phyloP scores from a whole-genome alignment of 257 asterid species.

The Ophiorrhiza pumila region DNA sequence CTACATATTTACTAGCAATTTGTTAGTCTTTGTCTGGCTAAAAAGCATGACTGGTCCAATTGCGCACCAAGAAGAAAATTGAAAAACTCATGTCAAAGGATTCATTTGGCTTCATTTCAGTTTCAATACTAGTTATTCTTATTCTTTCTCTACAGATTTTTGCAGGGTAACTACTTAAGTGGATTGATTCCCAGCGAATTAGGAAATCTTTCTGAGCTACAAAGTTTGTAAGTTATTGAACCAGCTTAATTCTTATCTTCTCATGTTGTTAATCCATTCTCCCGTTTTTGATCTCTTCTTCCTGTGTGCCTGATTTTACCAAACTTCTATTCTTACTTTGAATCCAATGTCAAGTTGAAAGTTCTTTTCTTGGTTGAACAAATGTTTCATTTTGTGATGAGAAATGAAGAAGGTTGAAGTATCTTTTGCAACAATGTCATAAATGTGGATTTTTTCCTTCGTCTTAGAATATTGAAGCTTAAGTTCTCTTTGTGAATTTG shows the following conservation, averaged over 20 bases:
- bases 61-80: neutral
- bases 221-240: constrained; percentile 57
- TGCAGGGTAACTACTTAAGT: constrained; percentile 95
- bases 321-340: neutral
- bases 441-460: neutral
- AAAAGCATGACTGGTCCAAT: neutral
- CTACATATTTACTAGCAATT: neutral
- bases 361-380: neutral
- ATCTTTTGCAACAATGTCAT: neutral
- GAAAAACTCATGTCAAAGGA: neutral
- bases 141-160: constrained; percentile 51
- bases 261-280: neutral
- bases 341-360: neutral
- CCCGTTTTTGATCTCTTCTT: neutral
- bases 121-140: neutral
- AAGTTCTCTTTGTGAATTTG: too few relatives aligned
- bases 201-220: constrained; percentile 78
- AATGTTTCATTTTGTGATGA: neutral
- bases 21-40: constrained; percentile 14
- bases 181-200: constrained; percentile 77
- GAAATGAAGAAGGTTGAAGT: neutral
- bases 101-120: neutral
- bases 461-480: neutral
- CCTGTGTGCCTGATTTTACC: neutral
- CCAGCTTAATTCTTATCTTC: constrained; percentile 11